A percentile compares a stretch with the other conserved stretches of the same genome.
These are phyloP conservation scores for Leccinum huronense DNA, from an alignment of 1,284 basidiomycete species.

Conservation along the genomic window DNA sequence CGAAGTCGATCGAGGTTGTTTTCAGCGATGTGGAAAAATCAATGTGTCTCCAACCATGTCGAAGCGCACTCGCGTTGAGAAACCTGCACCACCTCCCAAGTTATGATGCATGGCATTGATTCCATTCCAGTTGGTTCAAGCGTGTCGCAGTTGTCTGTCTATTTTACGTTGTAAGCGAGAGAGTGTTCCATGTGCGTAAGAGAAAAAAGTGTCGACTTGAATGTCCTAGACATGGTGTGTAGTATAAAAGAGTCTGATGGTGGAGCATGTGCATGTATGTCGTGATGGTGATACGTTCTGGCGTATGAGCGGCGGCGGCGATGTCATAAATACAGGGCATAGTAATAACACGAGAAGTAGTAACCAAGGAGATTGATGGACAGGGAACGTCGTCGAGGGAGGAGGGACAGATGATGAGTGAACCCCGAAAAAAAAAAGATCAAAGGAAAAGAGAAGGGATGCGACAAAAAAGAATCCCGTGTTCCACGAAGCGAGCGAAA, in stretches of 20 bases:
- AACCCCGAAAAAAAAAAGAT: neutral
- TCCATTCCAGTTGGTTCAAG: neutral
- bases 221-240: conserved; percentile 12
- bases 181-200: conserved; percentile 10
- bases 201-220: neutral
- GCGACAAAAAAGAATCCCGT: conserved; percentile 20
- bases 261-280: conserved; percentile 3
- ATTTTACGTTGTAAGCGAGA: neutral
- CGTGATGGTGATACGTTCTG: neutral
- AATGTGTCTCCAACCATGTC: too few relatives aligned
- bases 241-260: neutral
- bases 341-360: neutral
- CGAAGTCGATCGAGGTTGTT: neutral
- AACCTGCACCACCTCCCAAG: neutral
- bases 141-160: neutral
- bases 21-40: too few relatives aligned
- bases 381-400: neutral
- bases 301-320: neutral
- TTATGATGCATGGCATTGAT: neutral
- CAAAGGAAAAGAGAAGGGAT: neutral
- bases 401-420: neutral
- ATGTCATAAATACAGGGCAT: conserved; percentile 16
- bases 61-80: neutral
- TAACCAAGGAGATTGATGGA: conserved; percentile 11
- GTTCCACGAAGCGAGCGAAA: conserved; percentile 8